Evolutionary conservation across 768 basidiomycete species (phyloP).

Genomic region (Agaricus sinodeliciosus): DNA sequence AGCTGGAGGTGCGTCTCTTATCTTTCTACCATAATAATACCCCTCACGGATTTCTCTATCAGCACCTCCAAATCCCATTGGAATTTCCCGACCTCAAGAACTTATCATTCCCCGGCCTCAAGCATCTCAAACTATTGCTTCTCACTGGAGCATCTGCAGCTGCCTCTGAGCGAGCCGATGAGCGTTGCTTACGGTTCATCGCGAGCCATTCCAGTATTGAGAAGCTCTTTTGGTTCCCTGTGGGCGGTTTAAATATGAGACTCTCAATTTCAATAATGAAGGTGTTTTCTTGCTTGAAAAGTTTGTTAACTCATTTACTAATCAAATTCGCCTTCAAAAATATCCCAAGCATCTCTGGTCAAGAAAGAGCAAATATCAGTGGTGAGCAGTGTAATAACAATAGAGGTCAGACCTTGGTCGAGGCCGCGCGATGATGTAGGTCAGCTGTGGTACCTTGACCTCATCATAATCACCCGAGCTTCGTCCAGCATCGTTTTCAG

Average conservation of each 20-base stretch:
- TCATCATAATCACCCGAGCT: too few species aligned
- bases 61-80: constrained; percentile 41
- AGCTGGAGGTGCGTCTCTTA: constrained; percentile 21
- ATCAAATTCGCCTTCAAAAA: too few species aligned
- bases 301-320: too few species aligned
- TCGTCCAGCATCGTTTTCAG: too few species aligned
- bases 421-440: too few species aligned
- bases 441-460: too few species aligned
- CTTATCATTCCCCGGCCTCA: constrained; percentile 33
- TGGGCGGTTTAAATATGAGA: constrained; percentile 26
- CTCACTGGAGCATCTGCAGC: constrained; percentile 30
- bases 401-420: too few species aligned
- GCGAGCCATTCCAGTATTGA: constrained; percentile 39
- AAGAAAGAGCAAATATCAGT: too few species aligned
- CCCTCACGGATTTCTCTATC: not conserved
- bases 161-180: constrained; percentile 30
- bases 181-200: constrained; percentile 32
- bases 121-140: constrained; percentile 33
- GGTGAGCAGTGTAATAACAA: too few species aligned
- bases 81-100: constrained; percentile 33
- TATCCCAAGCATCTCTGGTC: too few species aligned
- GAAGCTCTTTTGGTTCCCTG: constrained; percentile 40
- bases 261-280: too few species aligned
- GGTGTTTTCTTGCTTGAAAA: too few species aligned
- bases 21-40: not conserved